Percentiles rank a stretch among this genome's conserved stretches.
These are phyloP conservation scores for Epichloe festucae DNA, from an alignment of 2,329 filamentous ascomycete species.

Conservation along the genomic window DNA sequence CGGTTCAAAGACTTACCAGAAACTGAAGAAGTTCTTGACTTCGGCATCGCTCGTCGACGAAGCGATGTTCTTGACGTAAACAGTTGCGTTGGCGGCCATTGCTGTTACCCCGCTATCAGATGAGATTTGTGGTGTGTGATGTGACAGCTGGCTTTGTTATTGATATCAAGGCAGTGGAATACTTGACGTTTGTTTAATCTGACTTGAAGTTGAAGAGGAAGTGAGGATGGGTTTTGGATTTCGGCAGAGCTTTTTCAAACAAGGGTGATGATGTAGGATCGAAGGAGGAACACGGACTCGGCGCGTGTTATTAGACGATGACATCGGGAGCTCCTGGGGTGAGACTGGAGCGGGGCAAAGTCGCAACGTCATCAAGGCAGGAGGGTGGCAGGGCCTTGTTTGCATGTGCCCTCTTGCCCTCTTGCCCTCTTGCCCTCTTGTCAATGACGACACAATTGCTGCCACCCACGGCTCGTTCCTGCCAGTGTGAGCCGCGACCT, in stretches of 20 bases:
- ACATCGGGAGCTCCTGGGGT: no score
- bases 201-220: neutral
- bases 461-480: no score
- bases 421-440: no score
- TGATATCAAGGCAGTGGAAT: neutral
- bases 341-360: slow-evolving; percentile 1
- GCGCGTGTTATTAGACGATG: no score
- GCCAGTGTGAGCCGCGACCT: no score
- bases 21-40: slow-evolving; percentile 94
- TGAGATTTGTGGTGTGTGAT: neutral
- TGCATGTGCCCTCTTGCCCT: neutral
- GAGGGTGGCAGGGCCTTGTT: neutral
- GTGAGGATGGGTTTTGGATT: no score
- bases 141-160: neutral
- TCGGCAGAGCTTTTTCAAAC: no score
- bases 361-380: slow-evolving; percentile 1
- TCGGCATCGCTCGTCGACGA: slow-evolving; percentile 74
- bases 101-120: slow-evolving; percentile 2
- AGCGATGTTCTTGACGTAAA: slow-evolving; percentile 85
- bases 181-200: neutral
- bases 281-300: no score
- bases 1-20: slow-evolving; percentile 47
- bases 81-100: slow-evolving; percentile 20
- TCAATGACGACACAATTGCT: no score
- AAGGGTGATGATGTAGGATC: no score